phyloP scores from a whole-genome alignment of 768 basidiomycete species.

The Phaeolepiota aurea region DNA sequence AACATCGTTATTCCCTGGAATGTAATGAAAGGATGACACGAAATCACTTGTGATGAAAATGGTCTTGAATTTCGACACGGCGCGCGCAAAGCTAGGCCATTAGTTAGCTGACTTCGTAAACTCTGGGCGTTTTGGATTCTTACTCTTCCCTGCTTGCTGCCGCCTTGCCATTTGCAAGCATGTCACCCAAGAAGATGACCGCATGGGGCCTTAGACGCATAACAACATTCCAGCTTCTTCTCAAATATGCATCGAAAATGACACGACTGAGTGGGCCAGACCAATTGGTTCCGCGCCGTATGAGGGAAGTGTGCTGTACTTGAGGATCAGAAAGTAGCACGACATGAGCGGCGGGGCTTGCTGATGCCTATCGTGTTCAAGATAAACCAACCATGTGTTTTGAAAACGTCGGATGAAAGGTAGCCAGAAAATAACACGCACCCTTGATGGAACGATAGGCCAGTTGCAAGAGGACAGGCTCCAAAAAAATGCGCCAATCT shows the following conservation, averaged over 20 bases:
- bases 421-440: conserved; percentile 10
- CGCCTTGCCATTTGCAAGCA: conserved; percentile 58
- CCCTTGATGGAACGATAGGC: conserved; percentile 34
- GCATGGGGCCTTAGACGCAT: conserved; percentile 48
- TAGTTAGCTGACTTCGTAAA: no score
- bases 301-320: conserved; percentile 33
- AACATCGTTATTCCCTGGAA: conserved; percentile 82
- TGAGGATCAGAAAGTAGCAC: conserved; percentile 68
- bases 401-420: not conserved
- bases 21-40: conserved; percentile 38
- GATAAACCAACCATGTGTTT: not conserved
- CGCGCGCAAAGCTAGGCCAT: no score
- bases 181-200: conserved; percentile 74
- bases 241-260: conserved; percentile 50
- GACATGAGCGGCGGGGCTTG: conserved; percentile 38
- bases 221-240: conserved; percentile 63
- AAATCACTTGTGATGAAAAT: conserved; percentile 39
- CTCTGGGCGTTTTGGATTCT: no score
- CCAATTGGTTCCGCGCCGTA: conserved; percentile 32
- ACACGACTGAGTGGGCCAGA: conserved; percentile 29
- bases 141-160: no score
- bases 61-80: conserved; percentile 50
- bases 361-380: conserved; percentile 5
- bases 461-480: conserved; percentile 51
- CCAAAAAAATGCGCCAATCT: conserved; percentile 52